phyloP scores from a whole-genome alignment of 306 rosid species.

The Quillaja saponaria region DNA sequence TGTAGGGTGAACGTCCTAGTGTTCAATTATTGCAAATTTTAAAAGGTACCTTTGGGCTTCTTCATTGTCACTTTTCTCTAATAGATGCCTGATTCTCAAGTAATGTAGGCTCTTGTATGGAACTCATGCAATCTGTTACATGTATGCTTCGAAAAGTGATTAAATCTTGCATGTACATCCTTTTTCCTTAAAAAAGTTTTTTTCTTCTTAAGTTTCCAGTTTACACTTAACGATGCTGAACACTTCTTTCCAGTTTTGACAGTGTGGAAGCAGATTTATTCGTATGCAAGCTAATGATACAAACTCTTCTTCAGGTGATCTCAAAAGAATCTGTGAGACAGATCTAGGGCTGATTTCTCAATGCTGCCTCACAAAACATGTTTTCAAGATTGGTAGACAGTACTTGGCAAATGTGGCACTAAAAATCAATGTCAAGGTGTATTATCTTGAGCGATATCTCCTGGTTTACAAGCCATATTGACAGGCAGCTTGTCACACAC shows the following conservation, averaged over 20 bases:
- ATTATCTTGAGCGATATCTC: slow-evolving; percentile 13
- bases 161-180: neutral
- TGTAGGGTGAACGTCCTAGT: neutral
- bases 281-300: slow-evolving; percentile 25
- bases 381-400: slow-evolving; percentile 61
- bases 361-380: slow-evolving; percentile 68
- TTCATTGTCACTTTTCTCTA: slow-evolving; percentile 6
- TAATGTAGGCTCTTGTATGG: too few relatives aligned
- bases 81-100: too few relatives aligned
- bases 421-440: slow-evolving; percentile 67
- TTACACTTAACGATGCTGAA: neutral
- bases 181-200: neutral
- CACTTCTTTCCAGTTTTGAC: neutral
- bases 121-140: too few relatives aligned
- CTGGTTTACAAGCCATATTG: slow-evolving; percentile 6
- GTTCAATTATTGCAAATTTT: neutral
- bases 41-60: slow-evolving; percentile 10
- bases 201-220: neutral
- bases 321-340: slow-evolving; percentile 71
- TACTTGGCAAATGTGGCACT: slow-evolving; percentile 65
- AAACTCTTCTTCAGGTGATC: slow-evolving; percentile 49
- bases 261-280: too few relatives aligned
- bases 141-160: neutral
- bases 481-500: slow-evolving; percentile 12
- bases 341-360: slow-evolving; percentile 70